Evolutionary conservation across 192 early-diverging fungal genomes (phyloP), one percentile per base, ranked within the genome.

Genomic region (Dissophora globulifera): DNA sequence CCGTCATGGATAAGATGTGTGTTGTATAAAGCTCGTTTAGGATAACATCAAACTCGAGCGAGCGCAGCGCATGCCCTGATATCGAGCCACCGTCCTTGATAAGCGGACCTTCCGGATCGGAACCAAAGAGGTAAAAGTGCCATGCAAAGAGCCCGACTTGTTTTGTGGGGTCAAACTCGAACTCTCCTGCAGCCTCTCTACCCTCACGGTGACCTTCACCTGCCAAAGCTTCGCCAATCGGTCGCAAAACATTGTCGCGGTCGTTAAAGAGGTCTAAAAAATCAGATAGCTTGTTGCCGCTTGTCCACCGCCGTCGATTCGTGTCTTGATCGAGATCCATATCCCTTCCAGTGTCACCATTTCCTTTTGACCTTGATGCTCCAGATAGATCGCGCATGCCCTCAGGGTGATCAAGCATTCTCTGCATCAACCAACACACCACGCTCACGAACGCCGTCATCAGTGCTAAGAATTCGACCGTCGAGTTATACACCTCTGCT

Each of bases 371-470:
- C 35, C 7, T 38, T 6, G 7, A 9, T 38, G 35, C 35, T 9
- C 13, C 35, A 38, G 35, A 9, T 13, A 6, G 6, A 38, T 13
- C 35, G 35, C 35, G 6, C 35, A 38, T 9, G 7, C 35, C 35
- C 35, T 38, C 7, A 38, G 35, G 35, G 9, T 25, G 0, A 20
- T 23, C 29, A 12, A 57, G 55, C 12, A 55, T 30, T 2, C 50
- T 32, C 42, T 65, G 70, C 61, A 74, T 31, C 60, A 83, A 30
- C 55, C 58, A 50, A 56, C 59, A 67, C 48, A 85, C 72, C 9
- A 85, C 67, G 16, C 80, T 82, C 62, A 85, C 83, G 52, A 85
- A 85, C 1, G 80, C 72, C 8, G 80, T 81, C 69, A 81, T 78
- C 25, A 80, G 29, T 0, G 72, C 72, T 20, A 80, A 20, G 19